Evolutionary conservation across 140 eudicot species (phyloP).

Genomic region (Ambrosia hybrid): DNA sequence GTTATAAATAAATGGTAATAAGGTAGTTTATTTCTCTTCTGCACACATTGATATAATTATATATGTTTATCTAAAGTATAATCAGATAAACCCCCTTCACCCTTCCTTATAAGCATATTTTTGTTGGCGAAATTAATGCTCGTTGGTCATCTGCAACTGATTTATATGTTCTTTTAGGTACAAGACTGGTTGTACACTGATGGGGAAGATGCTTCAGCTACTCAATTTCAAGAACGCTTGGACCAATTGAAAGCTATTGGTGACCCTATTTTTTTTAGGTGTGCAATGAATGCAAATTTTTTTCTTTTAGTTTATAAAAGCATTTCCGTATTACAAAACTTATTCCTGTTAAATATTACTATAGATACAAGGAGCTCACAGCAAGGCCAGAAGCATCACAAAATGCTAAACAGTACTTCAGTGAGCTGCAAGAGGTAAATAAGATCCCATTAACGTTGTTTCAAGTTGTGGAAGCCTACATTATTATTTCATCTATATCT

Average conservation of each 20-base stretch:
- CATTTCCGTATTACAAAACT: slow-evolving; percentile 17
- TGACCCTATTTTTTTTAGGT: slow-evolving; percentile 93
- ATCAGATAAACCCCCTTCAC: background rate
- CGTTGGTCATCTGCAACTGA: slow-evolving; percentile 10
- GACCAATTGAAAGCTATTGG: slow-evolving; percentile 79
- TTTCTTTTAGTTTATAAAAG: background rate
- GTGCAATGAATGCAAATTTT: slow-evolving; percentile 8
- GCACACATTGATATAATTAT: background rate
- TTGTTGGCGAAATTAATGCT: slow-evolving; percentile 4
- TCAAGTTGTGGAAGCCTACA: slow-evolving; percentile 6
- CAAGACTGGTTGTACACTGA: slow-evolving; percentile 98
- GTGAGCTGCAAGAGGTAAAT: slow-evolving; percentile 71
- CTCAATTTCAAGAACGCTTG: slow-evolving; percentile 78
- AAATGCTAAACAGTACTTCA: slow-evolving; percentile 62
- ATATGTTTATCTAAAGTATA: background rate
- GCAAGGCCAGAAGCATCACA: slow-evolving; percentile 86
- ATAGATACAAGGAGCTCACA: slow-evolving; percentile 74
- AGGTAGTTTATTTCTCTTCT: too few species aligned
- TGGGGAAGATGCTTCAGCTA: slow-evolving; percentile 97
- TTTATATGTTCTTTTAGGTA: slow-evolving; percentile 49
- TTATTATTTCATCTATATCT: slow-evolving; percentile 13
- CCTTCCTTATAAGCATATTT: background rate
- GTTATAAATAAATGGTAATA: background rate
- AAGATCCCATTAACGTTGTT: background rate
- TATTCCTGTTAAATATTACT: slow-evolving; percentile 13